A percentile compares a stretch with the other conserved stretches of the same genome.
Conservation (phyloP, 345 rosid species). For the Cardiospermum halicacabum region DNA sequence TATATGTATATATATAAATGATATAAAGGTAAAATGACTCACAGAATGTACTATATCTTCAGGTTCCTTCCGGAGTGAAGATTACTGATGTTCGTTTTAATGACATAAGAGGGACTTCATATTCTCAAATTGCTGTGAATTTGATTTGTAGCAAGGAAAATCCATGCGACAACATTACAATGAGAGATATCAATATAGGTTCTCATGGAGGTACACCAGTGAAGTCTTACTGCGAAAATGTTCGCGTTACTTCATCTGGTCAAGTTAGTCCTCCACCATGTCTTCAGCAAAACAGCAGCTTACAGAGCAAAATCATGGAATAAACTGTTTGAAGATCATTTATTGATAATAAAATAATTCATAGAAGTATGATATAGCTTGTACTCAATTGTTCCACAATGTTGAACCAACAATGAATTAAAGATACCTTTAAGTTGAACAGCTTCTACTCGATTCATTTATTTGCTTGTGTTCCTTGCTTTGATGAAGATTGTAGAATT, state of each 20-base stretch:
- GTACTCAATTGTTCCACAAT: neutral
- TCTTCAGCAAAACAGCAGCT: neutral
- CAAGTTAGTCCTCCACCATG: slow-evolving; percentile 20
- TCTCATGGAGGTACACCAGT: neutral
- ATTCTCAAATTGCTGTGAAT: neutral
- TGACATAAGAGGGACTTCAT: neutral
- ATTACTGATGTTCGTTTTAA: neutral
- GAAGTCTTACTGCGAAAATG: neutral
- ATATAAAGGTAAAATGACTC: too few relatives aligned
- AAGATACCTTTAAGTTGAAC: neutral
- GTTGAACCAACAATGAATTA: neutral
- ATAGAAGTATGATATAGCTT: too few relatives aligned
- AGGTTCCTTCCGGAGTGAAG: neutral
- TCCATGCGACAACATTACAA: neutral
- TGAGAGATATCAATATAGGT: neutral
- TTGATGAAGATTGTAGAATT: slow-evolving; percentile 51
- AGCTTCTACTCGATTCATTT: slow-evolving; percentile 18
- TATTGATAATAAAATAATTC: too few relatives aligned
- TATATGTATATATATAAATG: too few relatives aligned
- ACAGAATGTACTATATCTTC: too few relatives aligned
- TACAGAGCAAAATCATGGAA: too few relatives aligned
- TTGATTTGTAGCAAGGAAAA: neutral
- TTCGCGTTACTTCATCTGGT: slow-evolving; percentile 14
- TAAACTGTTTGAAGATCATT: too few relatives aligned
- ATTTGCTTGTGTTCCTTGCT: slow-evolving; percentile 1